These are phyloP conservation scores for Rosa hybrid DNA, from an alignment of 331 rosid species.

Conservation along the genomic window DNA sequence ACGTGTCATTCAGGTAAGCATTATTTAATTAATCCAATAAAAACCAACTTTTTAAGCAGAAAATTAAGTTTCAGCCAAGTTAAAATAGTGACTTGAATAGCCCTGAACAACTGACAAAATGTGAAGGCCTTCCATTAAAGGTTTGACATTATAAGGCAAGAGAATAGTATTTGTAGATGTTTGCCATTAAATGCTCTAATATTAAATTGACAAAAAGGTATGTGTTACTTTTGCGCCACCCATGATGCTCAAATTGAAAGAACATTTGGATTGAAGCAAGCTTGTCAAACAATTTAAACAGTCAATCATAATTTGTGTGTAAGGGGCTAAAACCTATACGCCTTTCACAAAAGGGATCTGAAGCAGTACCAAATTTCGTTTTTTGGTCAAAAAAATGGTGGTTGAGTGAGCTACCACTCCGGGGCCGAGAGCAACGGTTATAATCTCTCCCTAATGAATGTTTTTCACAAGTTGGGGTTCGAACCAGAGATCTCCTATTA, in stretches of 20 bases:
- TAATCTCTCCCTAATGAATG: too few relatives aligned
- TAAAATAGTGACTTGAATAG: neutral
- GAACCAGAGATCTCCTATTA: too few relatives aligned
- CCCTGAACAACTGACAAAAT: neutral
- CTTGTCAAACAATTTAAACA: conserved; percentile 13
- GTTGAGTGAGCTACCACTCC: too few relatives aligned
- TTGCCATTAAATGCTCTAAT: neutral
- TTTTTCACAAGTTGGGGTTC: too few relatives aligned
- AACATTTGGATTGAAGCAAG: neutral
- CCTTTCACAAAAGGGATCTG: too few relatives aligned
- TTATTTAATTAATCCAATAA: neutral
- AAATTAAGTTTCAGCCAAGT: neutral
- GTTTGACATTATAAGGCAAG: too few relatives aligned
- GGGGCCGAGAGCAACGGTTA: too few relatives aligned
- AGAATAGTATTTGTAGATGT: neutral
- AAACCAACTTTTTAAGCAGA: neutral
- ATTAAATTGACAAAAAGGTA: neutral
- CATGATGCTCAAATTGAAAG: neutral
- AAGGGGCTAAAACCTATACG: too few relatives aligned
- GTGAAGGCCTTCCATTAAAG: neutral
- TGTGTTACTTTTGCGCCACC: neutral
- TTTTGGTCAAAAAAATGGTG: too few relatives aligned
- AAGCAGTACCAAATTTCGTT: too few relatives aligned
- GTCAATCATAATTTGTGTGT: neutral
- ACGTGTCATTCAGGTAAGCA: neutral